Base-by-base conservation (phyloP, 1,284 basidiomycete species). In the Trichosporon sp. region DNA sequence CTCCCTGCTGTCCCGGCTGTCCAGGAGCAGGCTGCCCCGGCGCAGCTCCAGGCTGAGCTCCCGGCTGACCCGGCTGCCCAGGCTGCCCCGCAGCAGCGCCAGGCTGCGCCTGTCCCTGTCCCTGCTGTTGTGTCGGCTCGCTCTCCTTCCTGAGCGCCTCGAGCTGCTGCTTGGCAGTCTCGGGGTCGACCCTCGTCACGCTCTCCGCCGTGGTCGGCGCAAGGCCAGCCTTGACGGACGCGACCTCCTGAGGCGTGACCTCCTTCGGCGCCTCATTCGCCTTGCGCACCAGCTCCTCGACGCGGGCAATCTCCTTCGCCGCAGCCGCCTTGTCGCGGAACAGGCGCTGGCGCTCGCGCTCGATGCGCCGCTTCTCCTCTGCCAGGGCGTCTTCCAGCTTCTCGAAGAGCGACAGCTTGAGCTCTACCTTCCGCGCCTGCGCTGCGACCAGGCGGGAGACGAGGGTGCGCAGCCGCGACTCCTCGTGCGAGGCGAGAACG, bases 391-490 rank as follows among this genome's bases (percentile, higher is more conserved):
- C 88, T 77, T 97, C 94, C 60, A 97, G 83, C 75, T 91, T 88
- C 77, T 95, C 93, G 74, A 96, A 96, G 77, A 94, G 90, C 3
- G 85, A 81, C 85, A 93, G 90, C 84, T 97, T 96, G 67, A 95
- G 83, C 77, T 98, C 94, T 58, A 99, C 87, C 80, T 98, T 98
- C 19, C 88, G 88, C 56, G 97, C 84, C 63, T 95, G 96, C 31
- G 95, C 86, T 73, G 93, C 90, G 80, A 98, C 91, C 63, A 98
- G 85, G 57, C 88, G 86, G 1, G 90, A 87, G 21, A 98, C 87
- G 23, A 95, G 87, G 59, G 86, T 84, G 56, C 88, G 87, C 68
- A 97, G 90, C 61, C 91, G 88, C 0, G 83, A 80, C 70, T 96
- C 91, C 79, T 96, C 94, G 16, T 89, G 88, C n/a, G 86, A 84